Base-by-base conservation (phyloP, 495 filamentous ascomycete species). In the Xylaria grammica region DNA sequence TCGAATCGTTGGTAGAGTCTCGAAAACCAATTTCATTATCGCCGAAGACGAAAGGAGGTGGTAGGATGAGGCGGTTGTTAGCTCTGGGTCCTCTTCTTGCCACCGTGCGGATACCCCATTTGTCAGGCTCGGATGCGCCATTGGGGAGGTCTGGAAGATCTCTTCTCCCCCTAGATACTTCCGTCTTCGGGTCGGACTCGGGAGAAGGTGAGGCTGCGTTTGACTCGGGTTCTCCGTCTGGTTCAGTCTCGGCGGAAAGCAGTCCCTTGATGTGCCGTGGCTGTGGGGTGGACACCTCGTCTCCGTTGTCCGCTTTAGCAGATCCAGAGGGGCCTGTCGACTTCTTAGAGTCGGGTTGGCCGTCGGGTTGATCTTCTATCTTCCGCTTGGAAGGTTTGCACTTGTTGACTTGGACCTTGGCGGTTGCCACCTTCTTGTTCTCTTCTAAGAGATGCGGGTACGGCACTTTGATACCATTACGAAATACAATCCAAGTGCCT, bases 11-110 rank as follows among this genome's bases (percentile, higher is more conserved):
- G 59, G 78, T 74, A 13, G 80, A 82, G 48, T 82, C 80, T 5
- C 80, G 81, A 61, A 82, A 81, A n/a, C 81, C 81, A 42, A 83
- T 82, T 60, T 83, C 78, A 4, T 75, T 46, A 15, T 77, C 71
- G 24, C 75, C 73, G 30, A 69, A 82, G 27, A 75, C 68, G 52
- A 79, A 79, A 0, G 68, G 11, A 27, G 66, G 73, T 27, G 78
- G 78, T 11, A 78, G 66, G 65, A 82, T 76, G 53, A 82, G 75
- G 6, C 81, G 78, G 65, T 81, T 82, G 56, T 77, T 75, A 10
- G 67, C 63, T 24, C 74, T 75, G 9, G 72, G 67, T 0, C 68
- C 70, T 2, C 71, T 74, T 32, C 72, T 74, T n/a, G 48, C 63
- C 58, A 82, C 75, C 8, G 70, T 65, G 32, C 80, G 73, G 36